Percentiles rank a stretch among this genome's conserved stretches.
Evolutionary conservation across 305 asterid genomes (phyloP).

Genomic region (Euphrasia arctica): DNA sequence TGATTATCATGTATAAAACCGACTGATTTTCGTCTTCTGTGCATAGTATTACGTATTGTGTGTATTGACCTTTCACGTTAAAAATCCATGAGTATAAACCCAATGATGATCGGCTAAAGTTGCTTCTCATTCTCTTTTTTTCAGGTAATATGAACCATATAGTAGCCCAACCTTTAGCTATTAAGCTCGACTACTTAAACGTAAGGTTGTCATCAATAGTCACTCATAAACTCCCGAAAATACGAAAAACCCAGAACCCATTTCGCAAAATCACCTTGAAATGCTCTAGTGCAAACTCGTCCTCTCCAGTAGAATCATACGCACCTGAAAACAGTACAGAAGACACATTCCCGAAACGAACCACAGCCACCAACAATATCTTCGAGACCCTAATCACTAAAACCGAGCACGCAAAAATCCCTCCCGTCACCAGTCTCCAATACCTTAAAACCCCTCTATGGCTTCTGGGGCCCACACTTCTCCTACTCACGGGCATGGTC

Average conservation of each 20-base stretch:
- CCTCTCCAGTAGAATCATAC: conserved; percentile 54
- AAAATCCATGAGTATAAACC: background rate
- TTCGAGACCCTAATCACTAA: conserved; percentile 54
- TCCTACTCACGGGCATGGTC: conserved; percentile 77
- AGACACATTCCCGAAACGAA: conserved; percentile 38
- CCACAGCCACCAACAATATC: conserved; percentile 32
- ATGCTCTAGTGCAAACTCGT: conserved; percentile 31
- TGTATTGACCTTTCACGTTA: background rate
- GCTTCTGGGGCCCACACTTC: conserved; percentile 79
- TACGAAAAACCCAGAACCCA: conserved; percentile 35
- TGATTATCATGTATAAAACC: background rate
- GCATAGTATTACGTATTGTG: background rate
- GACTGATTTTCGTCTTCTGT: background rate
- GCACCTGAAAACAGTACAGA: conserved; percentile 37
- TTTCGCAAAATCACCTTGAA: conserved; percentile 23
- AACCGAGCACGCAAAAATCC: conserved; percentile 27
- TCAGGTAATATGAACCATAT: conserved; percentile 33
- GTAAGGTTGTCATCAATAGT: conserved; percentile 46
- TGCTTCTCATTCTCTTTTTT: conserved; percentile 22
- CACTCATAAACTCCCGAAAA: conserved; percentile 29
- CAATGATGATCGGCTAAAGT: conserved; percentile 3
- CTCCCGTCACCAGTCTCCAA: conserved; percentile 19
- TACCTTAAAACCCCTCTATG: conserved; percentile 63
- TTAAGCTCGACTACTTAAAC: conserved; percentile 29
- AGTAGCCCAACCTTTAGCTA: conserved; percentile 3